Base-by-base conservation (phyloP, 805 yeast genomes). In the Metschnikowia baotianmanensis region DNA sequence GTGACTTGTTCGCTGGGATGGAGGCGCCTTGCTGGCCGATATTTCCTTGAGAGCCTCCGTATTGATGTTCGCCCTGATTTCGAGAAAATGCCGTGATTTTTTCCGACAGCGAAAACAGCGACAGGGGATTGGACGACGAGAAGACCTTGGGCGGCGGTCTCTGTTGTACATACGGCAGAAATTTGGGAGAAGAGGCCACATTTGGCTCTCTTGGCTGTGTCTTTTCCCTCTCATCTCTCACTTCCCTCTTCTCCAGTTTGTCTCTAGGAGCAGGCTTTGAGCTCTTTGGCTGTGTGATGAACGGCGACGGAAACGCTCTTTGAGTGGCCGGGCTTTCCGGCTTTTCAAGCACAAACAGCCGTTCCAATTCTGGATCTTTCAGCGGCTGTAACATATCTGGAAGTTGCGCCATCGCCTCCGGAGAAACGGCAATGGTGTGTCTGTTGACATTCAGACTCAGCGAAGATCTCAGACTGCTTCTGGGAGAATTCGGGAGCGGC, bases 401-500 rank as follows among this genome's bases (percentile, higher is more conserved):
- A 6, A 45, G 21, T 23, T 24, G 26, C 23, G 32, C 26, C n/a
- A 34, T 12, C 1, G 40, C 38, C 4, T 34, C 36, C 7, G 55
- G 53, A 13, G 50, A 38, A 2, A 47, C 42, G 11, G 55, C 55
- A 3, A 51, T 51, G 9, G 53, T 42, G 43, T 51, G 55, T 19
- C 55, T 33, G 37, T 47, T 45, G 13, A 38, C 25, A 21, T 28
- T 38, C 35, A n/a, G n/a, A 12, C 22, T 29, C 38, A 34, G 38
- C 37, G 13, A 31, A 15, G 38, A 34, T 17, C 38, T 17, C 27
- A 22, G 29, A 13, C 31, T 30, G n/a, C 31, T 18, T n/a, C 28
- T 24, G 4, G 38, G 31, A 3, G 35, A 25, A 15, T 40, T n/a
- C n/a, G 53, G 53, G 16, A 61, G 45, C 11, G 69, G 70, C n/a